phyloP scores from a whole-genome alignment of 148 eudicot genomes.

The Silene uniflora region DNA sequence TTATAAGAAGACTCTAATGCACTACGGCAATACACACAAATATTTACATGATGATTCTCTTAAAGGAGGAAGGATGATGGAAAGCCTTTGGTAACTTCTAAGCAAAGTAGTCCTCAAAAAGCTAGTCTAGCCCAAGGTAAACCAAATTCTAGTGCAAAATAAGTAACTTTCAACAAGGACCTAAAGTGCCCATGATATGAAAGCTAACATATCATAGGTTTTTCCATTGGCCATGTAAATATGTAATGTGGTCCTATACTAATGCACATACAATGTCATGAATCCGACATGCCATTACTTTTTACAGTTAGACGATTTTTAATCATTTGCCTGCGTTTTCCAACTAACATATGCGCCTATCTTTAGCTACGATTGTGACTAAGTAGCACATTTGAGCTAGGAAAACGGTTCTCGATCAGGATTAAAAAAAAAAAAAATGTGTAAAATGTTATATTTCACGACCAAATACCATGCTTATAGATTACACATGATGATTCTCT shows the following conservation, averaged over 20 bases:
- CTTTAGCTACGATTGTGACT: not conserved
- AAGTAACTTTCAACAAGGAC: constrained; percentile 5
- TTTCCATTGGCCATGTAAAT: constrained; percentile 14
- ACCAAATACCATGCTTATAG: no score
- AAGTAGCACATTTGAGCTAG: not conserved
- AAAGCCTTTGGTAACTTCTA: constrained; percentile 34
- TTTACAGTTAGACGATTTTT: not conserved
- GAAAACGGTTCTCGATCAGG: not conserved
- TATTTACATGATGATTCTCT: constrained; percentile 2
- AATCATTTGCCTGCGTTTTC: constrained; percentile 7
- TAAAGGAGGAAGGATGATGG: constrained; percentile 13
- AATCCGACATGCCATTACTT: constrained; percentile 13
- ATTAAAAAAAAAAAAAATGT: no score
- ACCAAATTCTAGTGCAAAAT: constrained; percentile 5
- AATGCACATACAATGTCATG: constrained; percentile 12
- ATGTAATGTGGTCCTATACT: constrained; percentile 10
- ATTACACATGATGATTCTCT: no score
- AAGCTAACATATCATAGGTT: constrained; percentile 18
- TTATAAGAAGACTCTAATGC: not conserved
- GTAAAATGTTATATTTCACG: no score
- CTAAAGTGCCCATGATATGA: constrained; percentile 20
- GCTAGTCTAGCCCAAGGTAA: not conserved
- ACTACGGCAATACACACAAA: not conserved
- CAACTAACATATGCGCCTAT: constrained; percentile 17
- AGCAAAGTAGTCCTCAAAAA: constrained; percentile 35